phyloP scores from a whole-genome alignment of 2,329 filamentous ascomycete genomes.

The Tolypocladium ophioglossoides region DNA sequence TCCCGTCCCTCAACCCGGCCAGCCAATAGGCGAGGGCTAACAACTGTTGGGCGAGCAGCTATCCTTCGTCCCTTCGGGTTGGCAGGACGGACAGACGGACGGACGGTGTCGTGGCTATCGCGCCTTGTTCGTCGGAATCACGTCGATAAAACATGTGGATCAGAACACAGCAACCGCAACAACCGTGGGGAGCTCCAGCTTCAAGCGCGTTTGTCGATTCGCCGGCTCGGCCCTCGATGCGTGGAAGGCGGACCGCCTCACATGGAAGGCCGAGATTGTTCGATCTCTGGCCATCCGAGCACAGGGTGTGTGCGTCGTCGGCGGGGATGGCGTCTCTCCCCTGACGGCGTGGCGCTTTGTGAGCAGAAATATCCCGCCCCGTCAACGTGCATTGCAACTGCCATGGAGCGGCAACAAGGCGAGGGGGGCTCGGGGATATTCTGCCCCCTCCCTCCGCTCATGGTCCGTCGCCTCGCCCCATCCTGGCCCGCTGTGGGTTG shows the following conservation, averaged over 20 bases:
- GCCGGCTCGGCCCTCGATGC: conserved; percentile 12
- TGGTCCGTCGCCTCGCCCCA: background rate
- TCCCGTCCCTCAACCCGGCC: background rate
- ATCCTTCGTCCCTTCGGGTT: background rate
- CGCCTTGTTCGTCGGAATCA: background rate
- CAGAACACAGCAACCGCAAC: background rate
- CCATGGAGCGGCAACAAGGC: background rate
- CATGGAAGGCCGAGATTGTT: conserved; percentile 11
- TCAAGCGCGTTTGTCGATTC: background rate
- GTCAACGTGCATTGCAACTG: background rate
- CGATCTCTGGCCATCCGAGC: background rate
- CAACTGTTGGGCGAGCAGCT: background rate
- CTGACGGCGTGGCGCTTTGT: background rate
- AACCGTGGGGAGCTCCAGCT: background rate
- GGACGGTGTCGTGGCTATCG: background rate
- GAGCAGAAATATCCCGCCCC: background rate
- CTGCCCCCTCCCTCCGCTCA: background rate
- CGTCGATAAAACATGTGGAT: background rate
- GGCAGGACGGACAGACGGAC: too few species aligned
- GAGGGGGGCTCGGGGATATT: background rate
- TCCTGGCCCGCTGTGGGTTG: background rate
- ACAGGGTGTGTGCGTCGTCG: background rate
- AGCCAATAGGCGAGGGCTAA: background rate
- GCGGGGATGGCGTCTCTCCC: background rate
- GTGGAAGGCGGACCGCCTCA: conserved; percentile 14